These are phyloP conservation scores for Saccharomycopsis fermentans DNA, from an alignment of 805 yeast species.

Conservation along the genomic window DNA sequence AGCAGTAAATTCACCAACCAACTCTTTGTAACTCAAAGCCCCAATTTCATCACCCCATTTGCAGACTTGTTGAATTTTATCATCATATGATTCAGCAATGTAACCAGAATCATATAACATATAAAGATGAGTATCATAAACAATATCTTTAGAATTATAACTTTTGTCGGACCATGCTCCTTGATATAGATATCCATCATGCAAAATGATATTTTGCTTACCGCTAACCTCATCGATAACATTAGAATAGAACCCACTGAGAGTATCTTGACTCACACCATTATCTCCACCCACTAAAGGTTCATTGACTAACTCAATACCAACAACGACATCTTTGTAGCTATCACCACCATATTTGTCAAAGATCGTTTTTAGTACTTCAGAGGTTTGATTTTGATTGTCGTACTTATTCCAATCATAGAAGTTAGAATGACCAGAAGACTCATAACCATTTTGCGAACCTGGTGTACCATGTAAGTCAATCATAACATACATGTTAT, in stretches of 20 bases:
- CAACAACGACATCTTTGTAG: slow-evolving; percentile 49
- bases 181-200: slow-evolving; percentile 52
- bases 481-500: slow-evolving; percentile 57
- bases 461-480: slow-evolving; percentile 81
- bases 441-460: slow-evolving; percentile 80
- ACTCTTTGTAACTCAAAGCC: slow-evolving; percentile 10
- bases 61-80: slow-evolving; percentile 18
- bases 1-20: slow-evolving; percentile 19
- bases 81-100: slow-evolving; percentile 12
- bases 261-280: slow-evolving; percentile 32
- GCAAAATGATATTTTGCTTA: slow-evolving; percentile 39
- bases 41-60: slow-evolving; percentile 17
- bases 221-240: slow-evolving; percentile 37
- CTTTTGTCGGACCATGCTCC: slow-evolving; percentile 41
- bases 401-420: slow-evolving; percentile 33
- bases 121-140: slow-evolving; percentile 18
- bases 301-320: slow-evolving; percentile 63
- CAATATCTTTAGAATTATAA: slow-evolving; percentile 7
- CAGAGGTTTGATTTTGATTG: slow-evolving; percentile 34
- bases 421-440: slow-evolving; percentile 53
- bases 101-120: slow-evolving; percentile 14
- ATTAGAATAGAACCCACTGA: slow-evolving; percentile 32
- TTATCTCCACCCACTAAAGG: slow-evolving; percentile 49
- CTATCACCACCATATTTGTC: slow-evolving; percentile 42
- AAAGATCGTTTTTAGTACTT: slow-evolving; percentile 41